phyloP scores from a whole-genome alignment of 2,329 filamentous ascomycete species.

The Gnomoniopsis smithogilvyi region DNA sequence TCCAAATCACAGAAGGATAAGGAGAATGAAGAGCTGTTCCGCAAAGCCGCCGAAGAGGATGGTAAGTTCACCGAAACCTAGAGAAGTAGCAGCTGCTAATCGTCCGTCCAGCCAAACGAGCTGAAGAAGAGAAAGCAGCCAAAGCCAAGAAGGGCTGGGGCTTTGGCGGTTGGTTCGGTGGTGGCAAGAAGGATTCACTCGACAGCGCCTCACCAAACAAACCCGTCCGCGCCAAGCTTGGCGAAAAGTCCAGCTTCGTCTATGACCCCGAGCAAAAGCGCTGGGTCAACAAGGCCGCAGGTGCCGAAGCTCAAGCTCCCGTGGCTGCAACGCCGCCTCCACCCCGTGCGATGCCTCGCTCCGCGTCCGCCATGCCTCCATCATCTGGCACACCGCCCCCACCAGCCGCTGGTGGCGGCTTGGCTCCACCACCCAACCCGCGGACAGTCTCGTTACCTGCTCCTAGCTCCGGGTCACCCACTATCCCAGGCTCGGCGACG shows the following conservation, averaged over 20 bases:
- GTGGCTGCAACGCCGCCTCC: slow-evolving; percentile 74
- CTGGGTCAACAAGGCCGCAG: slow-evolving; percentile 95
- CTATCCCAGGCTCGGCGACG: slow-evolving; percentile 23
- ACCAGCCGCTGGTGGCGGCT: slow-evolving; percentile 22
- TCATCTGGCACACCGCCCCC: slow-evolving; percentile 14
- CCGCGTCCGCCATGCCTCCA: slow-evolving; percentile 7
- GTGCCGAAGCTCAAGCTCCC: slow-evolving; percentile 57
- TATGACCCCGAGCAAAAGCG: slow-evolving; percentile 96
- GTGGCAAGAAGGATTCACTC: slow-evolving; percentile 62
- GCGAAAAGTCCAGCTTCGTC: slow-evolving; percentile 88
- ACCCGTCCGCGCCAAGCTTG: slow-evolving; percentile 87
- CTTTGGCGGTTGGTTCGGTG: slow-evolving; percentile 81
- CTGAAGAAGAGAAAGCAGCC: slow-evolving; percentile 46
- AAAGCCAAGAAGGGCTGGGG: slow-evolving; percentile 70
- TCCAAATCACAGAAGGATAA: slow-evolving; percentile 67
- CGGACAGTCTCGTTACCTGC: neutral
- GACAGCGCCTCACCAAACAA: slow-evolving; percentile 47
- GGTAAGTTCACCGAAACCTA: slow-evolving; percentile 42
- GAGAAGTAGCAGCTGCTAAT: slow-evolving; percentile 13
- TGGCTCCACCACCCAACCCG: slow-evolving; percentile 26
- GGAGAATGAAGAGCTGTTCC: slow-evolving; percentile 82
- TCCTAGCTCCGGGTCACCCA: slow-evolving; percentile 11
- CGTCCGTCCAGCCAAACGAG: slow-evolving; percentile 54
- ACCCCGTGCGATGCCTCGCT: slow-evolving; percentile 53
- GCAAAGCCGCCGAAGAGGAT: slow-evolving; percentile 75